Evolutionary conservation across 768 basidiomycete species (phyloP).

Genomic region (Epithele typhae): DNA sequence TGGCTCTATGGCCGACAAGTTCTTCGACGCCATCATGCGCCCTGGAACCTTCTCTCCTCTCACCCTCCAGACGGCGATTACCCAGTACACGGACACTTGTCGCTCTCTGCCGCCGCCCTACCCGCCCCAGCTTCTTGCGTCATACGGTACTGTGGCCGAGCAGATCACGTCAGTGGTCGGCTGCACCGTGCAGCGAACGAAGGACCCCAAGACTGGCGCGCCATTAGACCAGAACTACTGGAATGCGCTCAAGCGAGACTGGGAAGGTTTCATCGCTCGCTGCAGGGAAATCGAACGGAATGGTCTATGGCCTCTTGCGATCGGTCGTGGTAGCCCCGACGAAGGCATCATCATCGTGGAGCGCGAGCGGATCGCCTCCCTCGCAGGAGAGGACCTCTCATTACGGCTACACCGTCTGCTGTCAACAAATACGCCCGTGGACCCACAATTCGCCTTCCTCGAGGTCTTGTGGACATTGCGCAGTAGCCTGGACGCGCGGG

Average conservation of each 20-base stretch:
- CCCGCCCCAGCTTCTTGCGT: slow-evolving; percentile 52
- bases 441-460: slow-evolving; percentile 53
- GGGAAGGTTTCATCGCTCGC: slow-evolving; percentile 93
- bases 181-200: slow-evolving; percentile 70
- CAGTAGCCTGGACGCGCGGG: slow-evolving; percentile 52
- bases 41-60: slow-evolving; percentile 85
- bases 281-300: slow-evolving; percentile 88
- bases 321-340: slow-evolving; percentile 42
- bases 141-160: slow-evolving; percentile 65
- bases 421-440: slow-evolving; percentile 37
- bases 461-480: slow-evolving; percentile 62
- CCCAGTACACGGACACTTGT: slow-evolving; percentile 74
- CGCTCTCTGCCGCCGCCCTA: slow-evolving; percentile 57
- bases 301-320: slow-evolving; percentile 73
- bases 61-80: slow-evolving; percentile 77
- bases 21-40: slow-evolving; percentile 77
- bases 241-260: slow-evolving; percentile 84
- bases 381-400: slow-evolving; percentile 65
- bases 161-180: slow-evolving; percentile 85
- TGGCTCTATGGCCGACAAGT: slow-evolving; percentile 72
- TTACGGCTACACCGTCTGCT: slow-evolving; percentile 53
- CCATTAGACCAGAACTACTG: slow-evolving; percentile 76
- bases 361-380: slow-evolving; percentile 67
- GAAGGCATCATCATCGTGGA: slow-evolving; percentile 60
- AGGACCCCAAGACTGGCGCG: slow-evolving; percentile 75